Conservation (phyloP, 2,329 filamentous ascomycete species). For the Aspergillus pseudoglaucus region DNA sequence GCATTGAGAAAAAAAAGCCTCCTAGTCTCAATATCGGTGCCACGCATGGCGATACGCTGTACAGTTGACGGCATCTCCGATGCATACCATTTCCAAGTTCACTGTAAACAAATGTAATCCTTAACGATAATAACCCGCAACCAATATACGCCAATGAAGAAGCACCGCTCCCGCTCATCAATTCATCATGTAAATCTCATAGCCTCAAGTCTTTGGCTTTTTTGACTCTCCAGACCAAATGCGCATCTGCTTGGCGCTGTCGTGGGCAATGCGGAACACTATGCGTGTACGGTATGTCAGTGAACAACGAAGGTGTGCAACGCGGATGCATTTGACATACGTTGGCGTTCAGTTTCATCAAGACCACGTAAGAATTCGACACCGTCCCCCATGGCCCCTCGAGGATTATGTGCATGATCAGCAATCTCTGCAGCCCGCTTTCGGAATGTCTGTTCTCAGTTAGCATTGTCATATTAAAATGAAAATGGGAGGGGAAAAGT, state of each 20-base stretch:
- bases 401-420: slow-evolving; percentile 80
- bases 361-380: slow-evolving; percentile 81
- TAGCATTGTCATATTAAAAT: background rate
- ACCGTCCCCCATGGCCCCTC: slow-evolving; percentile 58
- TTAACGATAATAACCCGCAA: no score
- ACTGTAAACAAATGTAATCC: no score
- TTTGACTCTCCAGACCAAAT: slow-evolving; percentile 63
- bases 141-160: background rate
- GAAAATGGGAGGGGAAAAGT: background rate
- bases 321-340: slow-evolving; percentile 30
- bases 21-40: no score
- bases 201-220: slow-evolving; percentile 21
- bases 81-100: no score
- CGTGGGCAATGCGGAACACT: slow-evolving; percentile 68
- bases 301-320: slow-evolving; percentile 1
- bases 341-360: slow-evolving; percentile 78
- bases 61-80: no score
- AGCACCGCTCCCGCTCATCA: background rate
- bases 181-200: slow-evolving; percentile 13
- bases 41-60: no score
- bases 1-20: no score
- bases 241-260: slow-evolving; percentile 63
- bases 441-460: slow-evolving; percentile 62
- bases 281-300: slow-evolving; percentile 11
- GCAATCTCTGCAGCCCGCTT: slow-evolving; percentile 73